Percentiles rank a stretch among this genome's conserved stretches.
These are phyloP conservation scores for Trapa incisa DNA, from an alignment of 345 rosid genomes.

Conservation along the genomic window DNA sequence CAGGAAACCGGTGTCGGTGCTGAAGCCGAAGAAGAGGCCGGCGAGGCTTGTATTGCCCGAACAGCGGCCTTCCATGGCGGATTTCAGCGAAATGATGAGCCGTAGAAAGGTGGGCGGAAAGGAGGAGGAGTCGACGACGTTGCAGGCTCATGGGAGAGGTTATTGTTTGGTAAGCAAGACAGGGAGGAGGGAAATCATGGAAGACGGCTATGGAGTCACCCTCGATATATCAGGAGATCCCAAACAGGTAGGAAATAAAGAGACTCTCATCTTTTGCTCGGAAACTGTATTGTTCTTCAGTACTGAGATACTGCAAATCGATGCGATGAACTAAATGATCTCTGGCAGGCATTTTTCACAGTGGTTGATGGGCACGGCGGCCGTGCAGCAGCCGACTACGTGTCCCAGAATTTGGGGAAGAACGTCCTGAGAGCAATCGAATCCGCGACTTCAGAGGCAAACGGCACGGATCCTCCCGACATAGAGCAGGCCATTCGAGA, in stretches of 20 bases:
- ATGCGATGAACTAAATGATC: too few species aligned
- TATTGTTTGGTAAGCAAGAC: constrained; percentile 28
- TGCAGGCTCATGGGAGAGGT: constrained; percentile 27
- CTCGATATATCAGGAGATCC: constrained; percentile 32
- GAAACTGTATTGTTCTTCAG: too few species aligned
- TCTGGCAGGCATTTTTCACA: constrained; percentile 27
- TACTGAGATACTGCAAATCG: too few species aligned
- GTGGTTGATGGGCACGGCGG: constrained; percentile 56
- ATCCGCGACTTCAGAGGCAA: constrained; percentile 1
- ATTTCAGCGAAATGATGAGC: background rate
- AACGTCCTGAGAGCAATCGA: constrained; percentile 28
- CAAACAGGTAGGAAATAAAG: constrained; percentile 19
- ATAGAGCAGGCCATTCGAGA: constrained; percentile 22
- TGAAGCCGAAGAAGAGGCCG: constrained; percentile 32
- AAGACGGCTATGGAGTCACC: constrained; percentile 30
- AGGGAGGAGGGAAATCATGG: constrained; percentile 46
- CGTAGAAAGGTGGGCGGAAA: constrained; percentile 12
- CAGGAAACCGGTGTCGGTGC: background rate
- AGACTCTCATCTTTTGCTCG: too few species aligned
- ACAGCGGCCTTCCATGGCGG: constrained; percentile 3
- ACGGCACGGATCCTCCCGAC: background rate
- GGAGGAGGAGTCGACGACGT: constrained; percentile 8
- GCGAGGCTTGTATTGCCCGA: constrained; percentile 28
- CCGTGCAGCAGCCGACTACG: constrained; percentile 29
- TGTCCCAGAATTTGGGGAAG: constrained; percentile 33